Percentiles rank a stretch among this genome's conserved stretches.
Conservation (phyloP, 2,329 filamentous ascomycete genomes). For the Claviceps fusiformis region DNA sequence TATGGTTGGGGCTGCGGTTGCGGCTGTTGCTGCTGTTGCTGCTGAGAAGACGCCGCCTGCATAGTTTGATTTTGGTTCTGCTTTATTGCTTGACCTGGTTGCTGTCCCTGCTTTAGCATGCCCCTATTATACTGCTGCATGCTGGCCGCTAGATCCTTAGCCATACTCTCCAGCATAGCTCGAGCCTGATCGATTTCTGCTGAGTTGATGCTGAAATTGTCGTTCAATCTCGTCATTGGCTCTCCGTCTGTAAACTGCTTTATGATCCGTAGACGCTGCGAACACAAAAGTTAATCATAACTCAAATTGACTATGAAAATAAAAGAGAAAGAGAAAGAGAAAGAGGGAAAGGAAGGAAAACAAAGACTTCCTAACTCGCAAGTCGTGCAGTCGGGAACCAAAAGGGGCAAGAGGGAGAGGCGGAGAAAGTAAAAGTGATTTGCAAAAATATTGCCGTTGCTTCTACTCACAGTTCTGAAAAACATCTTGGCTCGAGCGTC, state of each 20-base stretch:
- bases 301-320: background rate
- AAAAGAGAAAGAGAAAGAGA: background rate
- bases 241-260: conserved; percentile 41
- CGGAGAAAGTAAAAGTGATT: too few species aligned
- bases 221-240: conserved; percentile 29
- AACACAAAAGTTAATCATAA: background rate
- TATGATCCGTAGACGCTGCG: conserved; percentile 37
- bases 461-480: conserved; percentile 35
- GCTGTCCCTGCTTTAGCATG: conserved; percentile 14
- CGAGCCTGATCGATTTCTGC: conserved; percentile 37
- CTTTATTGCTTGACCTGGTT: conserved; percentile 13
- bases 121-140: conserved; percentile 11
- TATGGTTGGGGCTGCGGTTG: conserved; percentile 14
- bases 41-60: conserved; percentile 6
- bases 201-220: conserved; percentile 36
- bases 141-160: conserved; percentile 28
- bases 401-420: too few species aligned
- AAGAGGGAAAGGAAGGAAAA: too few species aligned
- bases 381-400: too few species aligned
- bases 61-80: conserved; percentile 13
- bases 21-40: conserved; percentile 18
- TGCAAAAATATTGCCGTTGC: background rate
- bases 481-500: conserved; percentile 37
- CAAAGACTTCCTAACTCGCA: too few species aligned
- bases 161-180: conserved; percentile 37